Base-by-base conservation (phyloP, 2,329 filamentous ascomycete species). In the Atkinsonella hypoxylon region DNA sequence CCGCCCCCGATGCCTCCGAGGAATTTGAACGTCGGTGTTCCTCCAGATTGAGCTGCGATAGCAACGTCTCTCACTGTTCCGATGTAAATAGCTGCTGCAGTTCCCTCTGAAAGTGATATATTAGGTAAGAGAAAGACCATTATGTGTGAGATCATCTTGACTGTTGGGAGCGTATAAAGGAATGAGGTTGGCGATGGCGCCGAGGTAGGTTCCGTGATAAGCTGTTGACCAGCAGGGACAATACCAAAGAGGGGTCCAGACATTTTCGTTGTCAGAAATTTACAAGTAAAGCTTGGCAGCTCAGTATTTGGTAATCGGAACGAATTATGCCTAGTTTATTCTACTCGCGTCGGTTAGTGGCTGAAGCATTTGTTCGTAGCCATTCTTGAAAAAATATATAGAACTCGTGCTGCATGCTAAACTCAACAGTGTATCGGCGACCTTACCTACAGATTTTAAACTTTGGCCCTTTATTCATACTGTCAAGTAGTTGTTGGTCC, bases 1-100 rank as follows among this genome's bases (percentile, higher is more conserved):
- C 90, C 89, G 36, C 87, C 83, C 1, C 87, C 90, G 51, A 98
- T 83, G 46, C 84, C 93, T 55, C 94, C 93, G 4, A 97, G 81
- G 60, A 98, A 88, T 53, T 78, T 82, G 70, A 95, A 95, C 45
- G 83, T 79, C 1, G 77, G 71, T 3, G 64, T 59, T 40, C 67
- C 67, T 36, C 71, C 72, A 4, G 69, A 64, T 2, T 66, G 56
- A 13, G 68, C 65, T 1, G 67, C 66, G 6, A 63, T 57, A 32
- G 71, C 64, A 46, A 71, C 64, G 57, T 66, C 49, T 68, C 64
- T 40, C 51, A 71, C 53, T 3, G 90, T 73, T 48, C 73, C 85
- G 45, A 95, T 78, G 70, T 96, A 97, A 56, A 98, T 91, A 45
- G 89, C 87, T 13, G 90, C 93, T 5, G 89, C 91, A 18, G 86